These are phyloP conservation scores for Neonectria ditissima DNA, from an alignment of 2,329 filamentous ascomycete species.

Conservation along the genomic window DNA sequence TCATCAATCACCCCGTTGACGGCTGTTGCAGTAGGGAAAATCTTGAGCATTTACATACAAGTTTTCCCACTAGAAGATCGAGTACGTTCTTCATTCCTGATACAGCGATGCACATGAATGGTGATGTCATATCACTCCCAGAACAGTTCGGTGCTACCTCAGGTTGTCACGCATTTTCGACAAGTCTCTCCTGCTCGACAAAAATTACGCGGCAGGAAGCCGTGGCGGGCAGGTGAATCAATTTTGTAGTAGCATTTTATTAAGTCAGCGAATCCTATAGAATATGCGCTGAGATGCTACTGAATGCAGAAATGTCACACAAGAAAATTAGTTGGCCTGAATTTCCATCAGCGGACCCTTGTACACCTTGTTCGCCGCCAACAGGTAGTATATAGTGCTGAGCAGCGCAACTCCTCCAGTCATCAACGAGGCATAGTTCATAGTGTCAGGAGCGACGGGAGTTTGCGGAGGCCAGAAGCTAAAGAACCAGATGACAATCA, in stretches of 20 bases:
- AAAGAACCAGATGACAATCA: conserved; percentile 67
- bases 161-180: not conserved
- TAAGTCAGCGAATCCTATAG: not conserved
- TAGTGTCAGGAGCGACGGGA: conserved; percentile 43
- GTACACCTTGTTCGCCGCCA: conserved; percentile 55
- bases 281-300: not conserved
- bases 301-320: not conserved
- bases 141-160: not conserved
- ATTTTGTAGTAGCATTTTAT: not conserved
- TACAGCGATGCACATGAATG: not conserved
- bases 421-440: conserved; percentile 61
- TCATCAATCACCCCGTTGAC: too few species aligned
- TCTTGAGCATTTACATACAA: too few species aligned
- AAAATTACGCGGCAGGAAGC: too few species aligned
- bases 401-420: conserved; percentile 56
- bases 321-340: not conserved
- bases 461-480: conserved; percentile 59
- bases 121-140: not conserved
- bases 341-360: conserved; percentile 54
- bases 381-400: conserved; percentile 58
- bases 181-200: too few species aligned
- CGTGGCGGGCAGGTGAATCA: not conserved
- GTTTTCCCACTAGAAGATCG: too few species aligned
- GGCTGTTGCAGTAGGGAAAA: too few species aligned
- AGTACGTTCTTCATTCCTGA: too few species aligned